Percentiles rank a stretch among this genome's conserved stretches.
Evolutionary conservation across 495 filamentous ascomycete species (phyloP).

Genomic region (Mytilinidion resinicola): DNA sequence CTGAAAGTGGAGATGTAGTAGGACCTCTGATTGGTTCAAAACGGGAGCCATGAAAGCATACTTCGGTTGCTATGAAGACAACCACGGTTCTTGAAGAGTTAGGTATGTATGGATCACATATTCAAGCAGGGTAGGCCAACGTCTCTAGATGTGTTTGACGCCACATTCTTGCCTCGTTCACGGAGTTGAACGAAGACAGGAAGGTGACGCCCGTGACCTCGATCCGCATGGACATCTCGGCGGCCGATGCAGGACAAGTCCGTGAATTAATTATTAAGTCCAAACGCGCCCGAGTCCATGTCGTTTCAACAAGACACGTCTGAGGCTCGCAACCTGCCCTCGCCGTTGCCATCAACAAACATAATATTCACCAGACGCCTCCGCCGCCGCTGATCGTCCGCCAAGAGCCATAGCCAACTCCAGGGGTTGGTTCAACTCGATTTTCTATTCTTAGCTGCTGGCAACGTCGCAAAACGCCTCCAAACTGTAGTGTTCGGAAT

Average conservation of each 20-base stretch:
- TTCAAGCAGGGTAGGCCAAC: too few species aligned
- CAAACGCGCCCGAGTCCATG: neutral
- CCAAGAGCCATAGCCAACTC: neutral
- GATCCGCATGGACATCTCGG: neutral
- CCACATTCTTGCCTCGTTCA: too few species aligned
- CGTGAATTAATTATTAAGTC: neutral
- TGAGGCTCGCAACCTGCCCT: neutral
- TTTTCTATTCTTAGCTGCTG: slow-evolving; percentile 4
- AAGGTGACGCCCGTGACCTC: too few species aligned
- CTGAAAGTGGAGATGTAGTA: too few species aligned
- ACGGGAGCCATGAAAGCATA: too few species aligned
- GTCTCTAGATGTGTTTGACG: too few species aligned
- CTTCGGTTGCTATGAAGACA: too few species aligned
- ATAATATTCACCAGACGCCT: neutral
- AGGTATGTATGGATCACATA: too few species aligned
- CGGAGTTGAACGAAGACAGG: too few species aligned
- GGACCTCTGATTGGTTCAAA: too few species aligned
- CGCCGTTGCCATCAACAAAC: neutral
- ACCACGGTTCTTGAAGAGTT: too few species aligned
- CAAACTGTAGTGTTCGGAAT: neutral
- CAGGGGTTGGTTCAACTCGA: neutral
- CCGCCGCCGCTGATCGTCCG: neutral
- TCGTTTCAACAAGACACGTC: neutral
- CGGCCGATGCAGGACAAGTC: neutral
- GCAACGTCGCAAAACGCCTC: neutral